These are phyloP conservation scores for Vitis hybrid DNA, from an alignment of 177 flowering plant species.

Conservation along the genomic window DNA sequence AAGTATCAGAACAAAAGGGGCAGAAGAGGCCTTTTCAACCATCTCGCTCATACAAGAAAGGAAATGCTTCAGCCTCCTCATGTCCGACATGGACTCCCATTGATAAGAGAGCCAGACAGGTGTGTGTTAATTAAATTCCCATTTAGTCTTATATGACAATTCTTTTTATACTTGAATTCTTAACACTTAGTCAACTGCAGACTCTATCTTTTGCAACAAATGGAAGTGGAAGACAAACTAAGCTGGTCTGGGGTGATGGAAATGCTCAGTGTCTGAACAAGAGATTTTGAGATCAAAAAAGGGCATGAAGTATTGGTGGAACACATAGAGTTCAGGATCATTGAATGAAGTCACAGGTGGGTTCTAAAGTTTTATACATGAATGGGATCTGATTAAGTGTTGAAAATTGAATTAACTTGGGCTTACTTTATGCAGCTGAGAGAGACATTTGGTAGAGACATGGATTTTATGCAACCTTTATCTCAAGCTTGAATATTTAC, in stretches of 20 bases:
- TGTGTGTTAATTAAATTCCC: conserved; percentile 21
- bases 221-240: conserved; percentile 70
- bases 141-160: not conserved
- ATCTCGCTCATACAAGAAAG: conserved; percentile 30
- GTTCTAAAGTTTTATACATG: not conserved
- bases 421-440: not conserved
- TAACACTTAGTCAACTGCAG: conserved; percentile 40
- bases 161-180: not conserved
- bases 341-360: conserved; percentile 9
- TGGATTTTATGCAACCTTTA: not conserved
- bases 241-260: conserved; percentile 69
- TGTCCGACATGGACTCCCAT: conserved; percentile 55
- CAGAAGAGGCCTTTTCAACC: conserved; percentile 35
- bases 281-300: conserved; percentile 19
- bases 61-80: conserved; percentile 27
- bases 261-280: conserved; percentile 23
- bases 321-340: not conserved
- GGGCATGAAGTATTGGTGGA: conserved; percentile 6
- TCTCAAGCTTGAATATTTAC: not conserved
- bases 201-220: conserved; percentile 57
- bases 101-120: conserved; percentile 83
- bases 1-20: conserved; percentile 38
- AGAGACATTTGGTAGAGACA: not conserved
- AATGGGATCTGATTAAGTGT: not conserved
- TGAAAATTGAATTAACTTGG: not conserved